Percentiles rank a stretch among this genome's conserved stretches.
phyloP scores from a whole-genome alignment of 495 filamentous ascomycete species.

The Elasticomyces elasticus region DNA sequence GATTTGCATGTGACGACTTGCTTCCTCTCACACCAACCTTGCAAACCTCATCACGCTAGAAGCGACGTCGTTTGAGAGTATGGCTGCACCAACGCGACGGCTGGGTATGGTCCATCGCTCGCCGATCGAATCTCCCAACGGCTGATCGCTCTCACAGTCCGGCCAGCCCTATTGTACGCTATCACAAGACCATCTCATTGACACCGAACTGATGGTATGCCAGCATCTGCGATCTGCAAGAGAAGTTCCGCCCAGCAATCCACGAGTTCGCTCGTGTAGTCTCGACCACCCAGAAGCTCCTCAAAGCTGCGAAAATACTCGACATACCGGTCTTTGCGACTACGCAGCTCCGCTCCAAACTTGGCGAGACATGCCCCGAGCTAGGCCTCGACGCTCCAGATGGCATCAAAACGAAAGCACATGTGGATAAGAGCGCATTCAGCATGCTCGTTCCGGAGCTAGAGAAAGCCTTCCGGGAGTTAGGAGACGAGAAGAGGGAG shows the following conservation, averaged over 20 bases:
- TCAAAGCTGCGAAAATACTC: constrained; percentile 47
- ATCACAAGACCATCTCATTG: background rate
- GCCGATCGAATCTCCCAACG: background rate
- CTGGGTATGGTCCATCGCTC: constrained; percentile 3
- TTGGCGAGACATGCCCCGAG: constrained; percentile 70
- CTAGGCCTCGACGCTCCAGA: constrained; percentile 38
- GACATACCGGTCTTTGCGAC: constrained; percentile 71
- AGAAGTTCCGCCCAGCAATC: constrained; percentile 77
- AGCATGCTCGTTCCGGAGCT: constrained; percentile 55
- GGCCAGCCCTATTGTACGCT: constrained; percentile 18
- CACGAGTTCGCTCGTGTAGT: constrained; percentile 68
- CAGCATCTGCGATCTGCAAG: constrained; percentile 93
- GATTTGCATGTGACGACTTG: no score
- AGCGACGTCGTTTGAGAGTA: background rate
- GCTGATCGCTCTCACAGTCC: constrained; percentile 7
- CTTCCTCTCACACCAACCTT: no score
- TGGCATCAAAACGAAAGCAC: constrained; percentile 38
- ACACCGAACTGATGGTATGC: background rate
- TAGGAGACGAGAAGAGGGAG: constrained; percentile 25
- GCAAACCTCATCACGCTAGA: no score
- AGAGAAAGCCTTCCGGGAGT: constrained; percentile 20
- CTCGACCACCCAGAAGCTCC: constrained; percentile 43
- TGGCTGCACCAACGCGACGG: constrained; percentile 14
- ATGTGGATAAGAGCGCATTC: constrained; percentile 80
- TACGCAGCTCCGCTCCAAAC: constrained; percentile 65